phyloP scores from a whole-genome alignment of 78 protist species.

The Dictyostelium capitatum region DNA sequence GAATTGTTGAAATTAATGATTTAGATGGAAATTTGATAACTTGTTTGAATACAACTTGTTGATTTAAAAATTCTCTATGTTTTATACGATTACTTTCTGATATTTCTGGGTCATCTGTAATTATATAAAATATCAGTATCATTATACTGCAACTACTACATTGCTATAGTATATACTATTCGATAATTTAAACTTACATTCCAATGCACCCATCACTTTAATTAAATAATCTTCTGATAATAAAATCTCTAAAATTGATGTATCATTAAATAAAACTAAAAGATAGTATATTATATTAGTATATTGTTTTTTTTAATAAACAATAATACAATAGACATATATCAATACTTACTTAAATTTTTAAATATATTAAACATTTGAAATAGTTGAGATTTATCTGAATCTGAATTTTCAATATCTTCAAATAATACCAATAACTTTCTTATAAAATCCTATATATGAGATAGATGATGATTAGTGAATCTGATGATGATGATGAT shows the following conservation, averaged over 20 bases:
- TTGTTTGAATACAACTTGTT: constrained; percentile 76
- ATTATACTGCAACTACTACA: too few species aligned
- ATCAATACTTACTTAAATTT: constrained; percentile 56
- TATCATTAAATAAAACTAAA: constrained; percentile 82
- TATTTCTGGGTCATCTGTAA: constrained; percentile 91
- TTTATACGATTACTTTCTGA: constrained; percentile 31
- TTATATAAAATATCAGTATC: neutral
- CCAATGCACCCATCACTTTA: constrained; percentile 89
- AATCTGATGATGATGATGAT: too few species aligned
- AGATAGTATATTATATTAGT: too few species aligned
- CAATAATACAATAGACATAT: neutral
- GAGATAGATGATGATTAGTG: neutral
- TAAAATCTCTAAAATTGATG: constrained; percentile 72
- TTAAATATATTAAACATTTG: constrained; percentile 68
- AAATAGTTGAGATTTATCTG: constrained; percentile 23
- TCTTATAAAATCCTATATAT: constrained; percentile 73
- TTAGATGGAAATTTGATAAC: constrained; percentile 79
- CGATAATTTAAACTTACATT: too few species aligned
- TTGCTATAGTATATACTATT: too few species aligned
- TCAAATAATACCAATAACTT: constrained; percentile 79
- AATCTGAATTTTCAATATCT: constrained; percentile 58
- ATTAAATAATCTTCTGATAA: constrained; percentile 83
- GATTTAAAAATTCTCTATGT: constrained; percentile 86
- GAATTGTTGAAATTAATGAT: constrained; percentile 66
- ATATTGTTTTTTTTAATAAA: neutral